Evolutionary conservation across 495 filamentous ascomycete species (phyloP).

Genomic region (Penicillium ucsense): DNA sequence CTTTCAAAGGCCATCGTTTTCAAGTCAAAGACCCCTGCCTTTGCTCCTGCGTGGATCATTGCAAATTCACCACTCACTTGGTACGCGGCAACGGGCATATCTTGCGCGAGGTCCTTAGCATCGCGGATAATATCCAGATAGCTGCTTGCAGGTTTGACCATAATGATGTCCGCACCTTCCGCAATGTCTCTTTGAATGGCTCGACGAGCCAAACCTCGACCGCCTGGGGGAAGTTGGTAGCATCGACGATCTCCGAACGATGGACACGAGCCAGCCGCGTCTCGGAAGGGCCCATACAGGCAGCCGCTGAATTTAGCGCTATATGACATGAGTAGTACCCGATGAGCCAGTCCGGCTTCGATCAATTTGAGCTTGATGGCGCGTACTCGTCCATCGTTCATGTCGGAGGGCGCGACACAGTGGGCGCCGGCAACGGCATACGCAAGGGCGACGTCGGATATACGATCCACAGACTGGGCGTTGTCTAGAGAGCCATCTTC

Average conservation of each 20-base stretch:
- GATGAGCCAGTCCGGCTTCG: conserved; percentile 81
- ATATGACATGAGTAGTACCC: conserved; percentile 89
- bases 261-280: conserved; percentile 85
- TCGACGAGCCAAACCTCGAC: conserved; percentile 83
- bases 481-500: conserved; percentile 93
- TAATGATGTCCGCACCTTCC: conserved; percentile 95
- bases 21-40: conserved; percentile 95
- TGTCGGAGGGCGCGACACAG: conserved; percentile 93
- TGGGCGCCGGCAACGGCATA: conserved; percentile 92
- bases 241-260: conserved; percentile 91
- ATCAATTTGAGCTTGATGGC: conserved; percentile 96
- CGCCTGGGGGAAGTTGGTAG: conserved; percentile 91
- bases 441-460: conserved; percentile 84
- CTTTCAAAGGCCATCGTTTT: conserved; percentile 93
- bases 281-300: conserved; percentile 93
- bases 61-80: conserved; percentile 96
- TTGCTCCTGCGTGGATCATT: conserved; percentile 94
- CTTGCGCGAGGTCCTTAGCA: conserved; percentile 82
- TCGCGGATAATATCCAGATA: conserved; percentile 96
- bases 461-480: conserved; percentile 78
- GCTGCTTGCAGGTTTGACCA: conserved; percentile 94
- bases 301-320: conserved; percentile 95
- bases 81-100: conserved; percentile 88
- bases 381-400: conserved; percentile 95
- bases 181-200: conserved; percentile 83